Percentiles rank a stretch among this genome's conserved stretches.
phyloP scores from a whole-genome alignment of 2,329 filamentous ascomycete genomes.

The Fusarium temperatum region DNA sequence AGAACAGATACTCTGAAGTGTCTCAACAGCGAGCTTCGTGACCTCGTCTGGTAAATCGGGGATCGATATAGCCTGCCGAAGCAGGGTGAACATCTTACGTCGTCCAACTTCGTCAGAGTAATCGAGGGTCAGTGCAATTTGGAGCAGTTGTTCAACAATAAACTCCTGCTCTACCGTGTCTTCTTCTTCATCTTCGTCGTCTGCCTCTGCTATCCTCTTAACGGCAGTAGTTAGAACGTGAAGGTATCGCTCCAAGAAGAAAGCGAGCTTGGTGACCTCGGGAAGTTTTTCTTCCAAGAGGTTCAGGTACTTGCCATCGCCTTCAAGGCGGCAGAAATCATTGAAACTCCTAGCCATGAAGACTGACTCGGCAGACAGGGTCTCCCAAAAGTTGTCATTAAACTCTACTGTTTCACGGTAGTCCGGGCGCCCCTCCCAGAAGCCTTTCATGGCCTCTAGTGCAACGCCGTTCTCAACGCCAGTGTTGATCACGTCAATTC shows the following conservation, averaged over 20 bases:
- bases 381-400: slow-evolving; percentile 81
- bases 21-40: slow-evolving; percentile 86
- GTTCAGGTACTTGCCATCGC: slow-evolving; percentile 76
- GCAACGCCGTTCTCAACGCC: slow-evolving; percentile 90
- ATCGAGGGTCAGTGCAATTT: slow-evolving; percentile 90
- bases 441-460: slow-evolving; percentile 91
- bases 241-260: slow-evolving; percentile 84
- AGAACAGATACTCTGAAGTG: slow-evolving; percentile 84
- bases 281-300: slow-evolving; percentile 93
- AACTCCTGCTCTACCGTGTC: slow-evolving; percentile 93
- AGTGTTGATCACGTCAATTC: slow-evolving; percentile 92
- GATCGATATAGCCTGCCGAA: slow-evolving; percentile 85
- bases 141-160: slow-evolving; percentile 91
- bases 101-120: slow-evolving; percentile 98
- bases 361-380: slow-evolving; percentile 82
- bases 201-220: slow-evolving; percentile 61
- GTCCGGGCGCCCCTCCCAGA: slow-evolving; percentile 92
- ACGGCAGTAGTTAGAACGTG: slow-evolving; percentile 72
- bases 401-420: slow-evolving; percentile 78
- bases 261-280: slow-evolving; percentile 90
- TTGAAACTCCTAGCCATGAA: slow-evolving; percentile 95
- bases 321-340: slow-evolving; percentile 83
- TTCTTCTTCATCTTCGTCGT: slow-evolving; percentile 74
- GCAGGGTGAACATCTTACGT: slow-evolving; percentile 92
- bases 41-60: slow-evolving; percentile 91